Evolutionary conservation across 179 eudicot species (phyloP).

Genomic region (Gypsophila paniculata): DNA sequence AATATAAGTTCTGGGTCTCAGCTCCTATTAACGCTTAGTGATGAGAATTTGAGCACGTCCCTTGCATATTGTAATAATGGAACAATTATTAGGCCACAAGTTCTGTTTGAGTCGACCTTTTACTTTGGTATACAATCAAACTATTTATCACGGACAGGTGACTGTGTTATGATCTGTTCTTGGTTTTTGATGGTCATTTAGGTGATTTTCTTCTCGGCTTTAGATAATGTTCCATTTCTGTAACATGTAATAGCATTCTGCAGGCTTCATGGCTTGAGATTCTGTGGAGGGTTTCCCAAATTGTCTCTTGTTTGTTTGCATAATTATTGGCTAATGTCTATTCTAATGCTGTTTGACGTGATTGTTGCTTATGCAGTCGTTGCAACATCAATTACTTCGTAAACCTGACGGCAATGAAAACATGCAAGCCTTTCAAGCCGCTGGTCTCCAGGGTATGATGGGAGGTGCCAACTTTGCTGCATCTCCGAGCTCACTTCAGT

Average conservation of each 20-base stretch:
- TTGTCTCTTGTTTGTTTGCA: neutral
- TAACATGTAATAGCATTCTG: neutral
- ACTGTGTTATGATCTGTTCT: neutral
- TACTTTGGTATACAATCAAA: neutral
- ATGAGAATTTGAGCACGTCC: neutral
- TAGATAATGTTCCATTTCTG: neutral
- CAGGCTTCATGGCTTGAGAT: constrained; percentile 1
- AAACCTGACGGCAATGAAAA: constrained; percentile 78
- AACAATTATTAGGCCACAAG: neutral
- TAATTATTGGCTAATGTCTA: neutral
- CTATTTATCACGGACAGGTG: neutral
- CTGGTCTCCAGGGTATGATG: constrained; percentile 53
- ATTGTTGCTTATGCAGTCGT: constrained; percentile 39
- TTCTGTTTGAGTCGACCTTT: neutral
- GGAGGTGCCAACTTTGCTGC: constrained; percentile 55
- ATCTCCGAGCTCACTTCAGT: constrained; percentile 52
- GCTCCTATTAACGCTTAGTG: neutral
- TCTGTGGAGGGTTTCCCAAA: neutral
- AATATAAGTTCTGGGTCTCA: neutral
- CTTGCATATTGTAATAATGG: neutral
- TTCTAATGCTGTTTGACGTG: neutral
- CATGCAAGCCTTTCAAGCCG: constrained; percentile 63
- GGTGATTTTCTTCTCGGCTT: neutral
- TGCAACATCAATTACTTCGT: constrained; percentile 62
- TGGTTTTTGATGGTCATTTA: constrained; percentile 1